A percentile compares a stretch with the other conserved stretches of the same genome.
phyloP scores from a whole-genome alignment of 345 rosid genomes.

The Pseudoturritis turrita region DNA sequence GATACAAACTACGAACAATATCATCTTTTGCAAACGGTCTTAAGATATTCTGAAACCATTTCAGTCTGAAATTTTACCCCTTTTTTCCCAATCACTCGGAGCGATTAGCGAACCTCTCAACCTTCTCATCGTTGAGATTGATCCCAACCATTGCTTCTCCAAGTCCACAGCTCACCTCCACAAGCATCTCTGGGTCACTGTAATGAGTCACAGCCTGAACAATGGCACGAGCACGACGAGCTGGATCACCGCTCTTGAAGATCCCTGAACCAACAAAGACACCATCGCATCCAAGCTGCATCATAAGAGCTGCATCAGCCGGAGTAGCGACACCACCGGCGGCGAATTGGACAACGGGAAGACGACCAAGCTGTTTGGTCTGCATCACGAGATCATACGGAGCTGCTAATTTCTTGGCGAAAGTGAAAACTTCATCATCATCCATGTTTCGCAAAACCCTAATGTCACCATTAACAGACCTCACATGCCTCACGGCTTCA shows the following conservation, averaged over 20 bases:
- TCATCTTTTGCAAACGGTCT: background rate
- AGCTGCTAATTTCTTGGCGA: conserved; percentile 69
- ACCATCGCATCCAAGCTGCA: conserved; percentile 80
- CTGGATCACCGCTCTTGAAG: conserved; percentile 75
- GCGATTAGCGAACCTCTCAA: conserved; percentile 67
- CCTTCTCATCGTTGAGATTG: conserved; percentile 58
- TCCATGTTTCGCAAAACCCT: conserved; percentile 80
- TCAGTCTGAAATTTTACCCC: background rate
- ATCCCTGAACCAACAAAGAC: conserved; percentile 72
- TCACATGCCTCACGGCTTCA: conserved; percentile 82
- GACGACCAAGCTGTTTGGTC: conserved; percentile 74
- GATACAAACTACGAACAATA: conserved; percentile 22
- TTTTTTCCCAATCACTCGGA: conserved; percentile 33
- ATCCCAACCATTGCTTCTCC: conserved; percentile 84
- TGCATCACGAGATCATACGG: conserved; percentile 74
- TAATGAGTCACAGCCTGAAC: conserved; percentile 77
- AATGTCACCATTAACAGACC: conserved; percentile 85
- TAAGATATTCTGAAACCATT: conserved; percentile 14
- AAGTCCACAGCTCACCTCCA: conserved; percentile 66
- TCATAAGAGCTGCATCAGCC: conserved; percentile 77
- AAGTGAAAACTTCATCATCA: conserved; percentile 79
- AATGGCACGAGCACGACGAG: conserved; percentile 61
- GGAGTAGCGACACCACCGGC: conserved; percentile 84
- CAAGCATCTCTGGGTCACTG: conserved; percentile 65
- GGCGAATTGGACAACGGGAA: conserved; percentile 71